These are phyloP conservation scores for Hymenoscyphus fructigenus DNA, from an alignment of 2,329 filamentous ascomycete genomes.

Conservation along the genomic window DNA sequence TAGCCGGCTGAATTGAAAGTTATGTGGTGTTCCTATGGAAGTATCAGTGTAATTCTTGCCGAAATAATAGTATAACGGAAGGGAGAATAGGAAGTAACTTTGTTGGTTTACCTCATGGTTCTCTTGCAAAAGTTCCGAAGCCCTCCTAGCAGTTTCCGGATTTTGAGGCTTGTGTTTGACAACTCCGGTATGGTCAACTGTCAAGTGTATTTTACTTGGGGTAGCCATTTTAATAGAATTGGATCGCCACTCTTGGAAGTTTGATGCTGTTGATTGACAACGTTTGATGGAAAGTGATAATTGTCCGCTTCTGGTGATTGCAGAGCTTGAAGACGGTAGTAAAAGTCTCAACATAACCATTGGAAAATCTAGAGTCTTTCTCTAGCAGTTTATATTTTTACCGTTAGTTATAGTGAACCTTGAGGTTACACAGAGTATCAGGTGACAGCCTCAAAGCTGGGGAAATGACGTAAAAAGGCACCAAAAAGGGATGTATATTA, in stretches of 20 bases:
- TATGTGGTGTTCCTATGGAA: slow-evolving; percentile 61
- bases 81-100: too few species aligned
- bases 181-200: slow-evolving; percentile 50
- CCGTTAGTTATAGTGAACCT: background rate
- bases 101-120: slow-evolving; percentile 59
- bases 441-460: background rate
- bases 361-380: background rate
- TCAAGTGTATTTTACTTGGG: slow-evolving; percentile 46
- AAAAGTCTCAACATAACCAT: background rate
- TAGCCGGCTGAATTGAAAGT: slow-evolving; percentile 76
- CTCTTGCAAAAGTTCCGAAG: slow-evolving; percentile 69
- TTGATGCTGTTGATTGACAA: slow-evolving; percentile 12
- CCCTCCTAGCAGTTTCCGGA: slow-evolving; percentile 59
- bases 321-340: background rate
- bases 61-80: background rate
- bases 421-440: background rate
- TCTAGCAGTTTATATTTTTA: background rate
- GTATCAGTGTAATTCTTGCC: too few species aligned
- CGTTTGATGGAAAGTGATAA: background rate
- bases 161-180: slow-evolving; percentile 48
- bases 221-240: slow-evolving; percentile 29
- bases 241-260: slow-evolving; percentile 17
- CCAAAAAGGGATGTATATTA: background rate
- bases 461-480: background rate
- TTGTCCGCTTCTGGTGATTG: background rate